Percentiles rank a stretch among this genome's conserved stretches.
phyloP scores from a whole-genome alignment of 306 rosid genomes.

The Ceratonia siliqua region DNA sequence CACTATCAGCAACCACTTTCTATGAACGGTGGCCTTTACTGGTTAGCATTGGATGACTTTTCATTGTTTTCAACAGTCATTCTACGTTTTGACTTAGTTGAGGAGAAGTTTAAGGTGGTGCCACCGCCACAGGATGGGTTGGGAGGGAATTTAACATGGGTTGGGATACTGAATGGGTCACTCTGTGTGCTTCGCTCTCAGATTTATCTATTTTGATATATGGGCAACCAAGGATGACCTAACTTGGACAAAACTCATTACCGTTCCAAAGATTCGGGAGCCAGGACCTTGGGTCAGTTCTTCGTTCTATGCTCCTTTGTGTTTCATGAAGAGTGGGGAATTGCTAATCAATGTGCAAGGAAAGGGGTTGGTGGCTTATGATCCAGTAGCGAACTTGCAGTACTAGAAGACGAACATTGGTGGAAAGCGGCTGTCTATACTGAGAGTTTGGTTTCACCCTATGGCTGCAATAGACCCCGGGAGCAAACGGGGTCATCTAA shows the following conservation, averaged over 20 bases:
- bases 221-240: constrained; percentile 18
- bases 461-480: neutral
- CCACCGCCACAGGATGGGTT: neutral
- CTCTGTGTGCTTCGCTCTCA: constrained; percentile 18
- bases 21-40: constrained; percentile 18
- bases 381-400: constrained; percentile 17
- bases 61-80: neutral
- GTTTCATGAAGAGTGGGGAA: constrained; percentile 36
- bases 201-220: neutral
- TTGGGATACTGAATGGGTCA: constrained; percentile 14
- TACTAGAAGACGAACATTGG: constrained; percentile 34
- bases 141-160: constrained; percentile 11
- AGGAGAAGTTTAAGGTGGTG: neutral
- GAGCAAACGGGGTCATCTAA: neutral
- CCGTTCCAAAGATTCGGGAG: neutral
- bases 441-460: constrained; percentile 49
- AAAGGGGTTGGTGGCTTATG: constrained; percentile 40
- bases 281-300: constrained; percentile 7
- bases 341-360: constrained; percentile 42
- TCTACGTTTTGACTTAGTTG: neutral
- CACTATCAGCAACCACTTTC: constrained; percentile 3
- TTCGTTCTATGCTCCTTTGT: constrained; percentile 38
- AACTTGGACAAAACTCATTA: constrained; percentile 13
- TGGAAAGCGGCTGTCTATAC: constrained; percentile 43
- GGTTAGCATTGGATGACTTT: neutral